phyloP scores from a whole-genome alignment of 768 basidiomycete genomes.

The Amanita rubescens region DNA sequence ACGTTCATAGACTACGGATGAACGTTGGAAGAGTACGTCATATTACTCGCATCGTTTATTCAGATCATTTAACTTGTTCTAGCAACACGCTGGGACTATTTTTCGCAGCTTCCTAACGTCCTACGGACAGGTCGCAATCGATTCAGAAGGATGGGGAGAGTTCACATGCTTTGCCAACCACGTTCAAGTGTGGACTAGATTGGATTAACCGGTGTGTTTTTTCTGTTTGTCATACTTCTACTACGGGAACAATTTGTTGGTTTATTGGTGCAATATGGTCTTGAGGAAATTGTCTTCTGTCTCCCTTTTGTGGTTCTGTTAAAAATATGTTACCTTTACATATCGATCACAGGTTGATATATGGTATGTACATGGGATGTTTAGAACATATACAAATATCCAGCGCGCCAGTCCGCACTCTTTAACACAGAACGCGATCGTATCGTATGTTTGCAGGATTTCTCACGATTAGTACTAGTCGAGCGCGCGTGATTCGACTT shows the following conservation, averaged over 20 bases:
- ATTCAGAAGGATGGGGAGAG: conserved; percentile 53
- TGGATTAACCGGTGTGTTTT: not conserved
- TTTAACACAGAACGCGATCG: too few relatives aligned
- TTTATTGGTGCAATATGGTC: not conserved
- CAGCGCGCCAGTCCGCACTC: too few relatives aligned
- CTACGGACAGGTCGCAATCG: conserved; percentile 36
- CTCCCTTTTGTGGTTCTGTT: too few relatives aligned
- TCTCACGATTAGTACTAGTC: too few relatives aligned
- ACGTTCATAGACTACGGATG: conserved; percentile 50
- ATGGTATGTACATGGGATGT: too few relatives aligned
- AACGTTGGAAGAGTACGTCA: conserved; percentile 52
- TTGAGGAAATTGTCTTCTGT: not conserved
- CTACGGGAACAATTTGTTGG: not conserved
- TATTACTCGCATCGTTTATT: conserved; percentile 2
- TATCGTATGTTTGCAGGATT: too few relatives aligned
- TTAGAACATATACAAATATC: too few relatives aligned
- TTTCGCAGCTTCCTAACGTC: conserved; percentile 45
- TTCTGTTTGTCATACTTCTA: not conserved
- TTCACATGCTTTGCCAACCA: conserved; percentile 52
- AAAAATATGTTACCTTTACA: too few relatives aligned
- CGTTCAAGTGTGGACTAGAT: conserved; percentile 53
- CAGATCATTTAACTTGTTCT: not conserved
- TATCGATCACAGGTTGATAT: too few relatives aligned
- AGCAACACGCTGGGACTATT: conserved; percentile 29
- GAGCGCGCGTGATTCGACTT: too few relatives aligned